phyloP scores from a whole-genome alignment of 352 stramenopile species.

The Pythium volutum region DNA sequence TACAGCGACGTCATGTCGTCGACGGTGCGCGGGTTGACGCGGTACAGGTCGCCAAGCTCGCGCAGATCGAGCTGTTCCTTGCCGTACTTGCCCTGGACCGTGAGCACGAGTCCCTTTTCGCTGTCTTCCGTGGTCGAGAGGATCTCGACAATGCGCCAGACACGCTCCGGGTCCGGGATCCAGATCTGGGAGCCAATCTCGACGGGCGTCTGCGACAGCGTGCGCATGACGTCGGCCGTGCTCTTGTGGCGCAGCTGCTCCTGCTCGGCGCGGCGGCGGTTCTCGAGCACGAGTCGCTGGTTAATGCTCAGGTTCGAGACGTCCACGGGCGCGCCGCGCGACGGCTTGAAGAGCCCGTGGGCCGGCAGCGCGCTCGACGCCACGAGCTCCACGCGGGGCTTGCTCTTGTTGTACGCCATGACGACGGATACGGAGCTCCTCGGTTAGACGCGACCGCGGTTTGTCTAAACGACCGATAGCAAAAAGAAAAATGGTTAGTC shows the following conservation, averaged over 20 bases:
- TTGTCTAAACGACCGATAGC: neutral
- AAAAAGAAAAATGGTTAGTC: neutral
- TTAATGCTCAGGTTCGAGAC: slow-evolving; percentile 61
- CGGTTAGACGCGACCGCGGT: neutral
- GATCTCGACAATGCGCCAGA: slow-evolving; percentile 86
- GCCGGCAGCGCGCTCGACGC: slow-evolving; percentile 69
- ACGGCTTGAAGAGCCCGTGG: slow-evolving; percentile 77
- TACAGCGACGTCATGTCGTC: slow-evolving; percentile 95
- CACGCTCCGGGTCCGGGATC: slow-evolving; percentile 76
- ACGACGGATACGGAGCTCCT: neutral
- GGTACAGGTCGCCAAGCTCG: slow-evolving; percentile 83
- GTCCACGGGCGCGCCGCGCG: slow-evolving; percentile 53
- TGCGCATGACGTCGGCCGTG: slow-evolving; percentile 63
- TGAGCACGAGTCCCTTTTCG: slow-evolving; percentile 67
- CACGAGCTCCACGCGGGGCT: slow-evolving; percentile 54
- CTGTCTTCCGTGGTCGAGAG: slow-evolving; percentile 49
- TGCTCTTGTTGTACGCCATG: slow-evolving; percentile 19
- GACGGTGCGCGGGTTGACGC: slow-evolving; percentile 80
- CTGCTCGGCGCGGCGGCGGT: slow-evolving; percentile 64
- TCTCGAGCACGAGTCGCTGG: slow-evolving; percentile 84
- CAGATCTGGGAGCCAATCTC: slow-evolving; percentile 83
- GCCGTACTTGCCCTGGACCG: slow-evolving; percentile 66
- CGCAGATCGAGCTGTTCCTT: slow-evolving; percentile 74
- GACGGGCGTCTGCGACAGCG: slow-evolving; percentile 64
- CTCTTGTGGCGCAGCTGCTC: slow-evolving; percentile 63